These are phyloP conservation scores for Saccharomyces uvarum DNA, from an alignment of 1,139 yeast genomes.

Conservation along the genomic window DNA sequence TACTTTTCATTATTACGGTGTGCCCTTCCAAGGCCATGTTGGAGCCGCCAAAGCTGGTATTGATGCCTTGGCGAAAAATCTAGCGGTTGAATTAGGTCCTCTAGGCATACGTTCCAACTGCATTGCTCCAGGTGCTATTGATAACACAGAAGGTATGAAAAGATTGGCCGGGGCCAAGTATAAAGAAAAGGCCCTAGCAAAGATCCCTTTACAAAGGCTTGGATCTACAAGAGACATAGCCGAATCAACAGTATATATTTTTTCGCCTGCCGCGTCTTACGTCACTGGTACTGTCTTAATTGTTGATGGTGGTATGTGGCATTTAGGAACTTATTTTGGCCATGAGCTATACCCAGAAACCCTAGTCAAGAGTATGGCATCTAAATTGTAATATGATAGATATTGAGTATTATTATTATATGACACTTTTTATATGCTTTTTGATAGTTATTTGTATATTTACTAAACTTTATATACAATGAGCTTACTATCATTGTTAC, in stretches of 20 bases:
- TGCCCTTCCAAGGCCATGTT: constrained; percentile 79
- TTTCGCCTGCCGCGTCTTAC: constrained; percentile 74
- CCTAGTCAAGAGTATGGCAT: constrained; percentile 26
- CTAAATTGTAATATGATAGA: constrained; percentile 18
- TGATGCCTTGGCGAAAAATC: constrained; percentile 72
- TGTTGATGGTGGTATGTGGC: constrained; percentile 93
- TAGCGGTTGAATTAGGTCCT: constrained; percentile 87
- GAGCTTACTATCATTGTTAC: background rate
- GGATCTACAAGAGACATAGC: constrained; percentile 81
- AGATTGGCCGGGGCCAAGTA: constrained; percentile 45
- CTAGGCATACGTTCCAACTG: constrained; percentile 72
- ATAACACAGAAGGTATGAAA: constrained; percentile 69
- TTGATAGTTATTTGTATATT: background rate
- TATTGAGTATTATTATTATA: background rate
- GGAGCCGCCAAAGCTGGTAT: constrained; percentile 93
- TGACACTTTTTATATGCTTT: background rate
- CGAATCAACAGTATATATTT: constrained; percentile 74
- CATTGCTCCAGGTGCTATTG: constrained; percentile 85
- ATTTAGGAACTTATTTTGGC: constrained; percentile 47
- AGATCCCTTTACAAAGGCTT: constrained; percentile 67
- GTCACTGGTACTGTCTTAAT: constrained; percentile 71
- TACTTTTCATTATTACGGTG: constrained; percentile 78
- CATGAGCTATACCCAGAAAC: constrained; percentile 36
- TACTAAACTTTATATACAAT: background rate
- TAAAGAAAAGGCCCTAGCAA: constrained; percentile 35